These are phyloP conservation scores for Xylaria sp. DNA, from an alignment of 2,329 filamentous ascomycete genomes.

Conservation along the genomic window DNA sequence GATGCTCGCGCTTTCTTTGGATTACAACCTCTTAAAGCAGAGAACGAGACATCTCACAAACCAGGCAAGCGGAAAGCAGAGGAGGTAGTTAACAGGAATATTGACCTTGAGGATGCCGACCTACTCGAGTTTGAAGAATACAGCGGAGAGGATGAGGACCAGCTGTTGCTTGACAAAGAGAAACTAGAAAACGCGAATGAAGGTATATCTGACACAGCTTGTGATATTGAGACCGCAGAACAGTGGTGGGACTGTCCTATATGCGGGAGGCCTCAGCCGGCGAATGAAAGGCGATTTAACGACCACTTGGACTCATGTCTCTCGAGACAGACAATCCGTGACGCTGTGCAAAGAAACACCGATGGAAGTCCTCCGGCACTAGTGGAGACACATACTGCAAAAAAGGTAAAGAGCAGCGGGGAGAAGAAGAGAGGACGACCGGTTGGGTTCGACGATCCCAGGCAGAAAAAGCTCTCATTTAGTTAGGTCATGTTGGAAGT, in stretches of 20 bases:
- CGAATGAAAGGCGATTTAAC: constrained; percentile 84
- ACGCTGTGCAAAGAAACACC: constrained; percentile 73
- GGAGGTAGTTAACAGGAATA: constrained; percentile 58
- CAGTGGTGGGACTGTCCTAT: constrained; percentile 88
- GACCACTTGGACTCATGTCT: constrained; percentile 93
- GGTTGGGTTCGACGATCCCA: constrained; percentile 43
- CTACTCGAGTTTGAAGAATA: constrained; percentile 44
- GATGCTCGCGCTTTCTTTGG: constrained; percentile 85
- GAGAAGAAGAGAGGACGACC: constrained; percentile 46
- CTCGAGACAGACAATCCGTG: constrained; percentile 85
- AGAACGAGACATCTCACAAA: constrained; percentile 37
- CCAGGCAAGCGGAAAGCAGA: constrained; percentile 58
- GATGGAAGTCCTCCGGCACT: constrained; percentile 40
- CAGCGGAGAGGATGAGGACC: background rate
- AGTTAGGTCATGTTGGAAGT: constrained; percentile 47
- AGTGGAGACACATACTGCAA: constrained; percentile 53
- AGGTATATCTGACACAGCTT: constrained; percentile 35
- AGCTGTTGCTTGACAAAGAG: background rate
- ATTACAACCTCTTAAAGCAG: constrained; percentile 55
- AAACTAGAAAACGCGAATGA: constrained; percentile 47
- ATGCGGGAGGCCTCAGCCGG: constrained; percentile 78
- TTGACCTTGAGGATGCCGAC: constrained; percentile 53
- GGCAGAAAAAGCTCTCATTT: constrained; percentile 61
- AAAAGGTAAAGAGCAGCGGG: constrained; percentile 49
- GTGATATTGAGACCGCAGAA: constrained; percentile 47